These are phyloP conservation scores for Colletotrichum incanum DNA, from an alignment of 2,329 filamentous ascomycete species.

Conservation along the genomic window DNA sequence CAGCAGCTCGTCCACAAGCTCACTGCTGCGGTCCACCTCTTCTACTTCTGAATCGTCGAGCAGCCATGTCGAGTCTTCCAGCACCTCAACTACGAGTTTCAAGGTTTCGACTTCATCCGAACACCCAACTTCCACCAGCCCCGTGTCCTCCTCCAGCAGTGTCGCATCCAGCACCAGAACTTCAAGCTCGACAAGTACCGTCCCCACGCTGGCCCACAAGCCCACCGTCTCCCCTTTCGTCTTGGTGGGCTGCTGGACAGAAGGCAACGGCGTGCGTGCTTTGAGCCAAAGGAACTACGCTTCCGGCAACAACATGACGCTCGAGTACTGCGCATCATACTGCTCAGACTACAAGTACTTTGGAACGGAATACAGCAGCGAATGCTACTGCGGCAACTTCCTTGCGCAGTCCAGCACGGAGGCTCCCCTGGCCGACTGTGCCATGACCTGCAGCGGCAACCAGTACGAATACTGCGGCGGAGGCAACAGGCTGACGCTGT, in stretches of 20 bases:
- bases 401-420: constrained; percentile 48
- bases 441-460: constrained; percentile 54
- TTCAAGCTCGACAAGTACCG: constrained; percentile 38
- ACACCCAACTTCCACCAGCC: not conserved
- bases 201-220: constrained; percentile 46
- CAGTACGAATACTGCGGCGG: constrained; percentile 54
- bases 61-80: not conserved
- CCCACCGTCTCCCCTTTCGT: constrained; percentile 52
- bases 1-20: not conserved
- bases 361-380: constrained; percentile 57
- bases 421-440: constrained; percentile 53
- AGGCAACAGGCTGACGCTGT: constrained; percentile 53
- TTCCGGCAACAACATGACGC: constrained; percentile 51
- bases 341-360: constrained; percentile 59
- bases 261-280: constrained; percentile 54
- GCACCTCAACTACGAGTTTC: not conserved
- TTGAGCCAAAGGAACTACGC: constrained; percentile 50
- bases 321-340: constrained; percentile 52
- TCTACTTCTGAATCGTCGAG: not conserved
- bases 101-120: not conserved
- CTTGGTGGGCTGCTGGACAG: constrained; percentile 59
- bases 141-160: constrained; percentile 18
- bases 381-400: constrained; percentile 58
- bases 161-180: constrained; percentile 26
- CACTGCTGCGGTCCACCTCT: not conserved